Conservation (phyloP, 371 early-diverging fungal genomes). For the Circinella minor region DNA sequence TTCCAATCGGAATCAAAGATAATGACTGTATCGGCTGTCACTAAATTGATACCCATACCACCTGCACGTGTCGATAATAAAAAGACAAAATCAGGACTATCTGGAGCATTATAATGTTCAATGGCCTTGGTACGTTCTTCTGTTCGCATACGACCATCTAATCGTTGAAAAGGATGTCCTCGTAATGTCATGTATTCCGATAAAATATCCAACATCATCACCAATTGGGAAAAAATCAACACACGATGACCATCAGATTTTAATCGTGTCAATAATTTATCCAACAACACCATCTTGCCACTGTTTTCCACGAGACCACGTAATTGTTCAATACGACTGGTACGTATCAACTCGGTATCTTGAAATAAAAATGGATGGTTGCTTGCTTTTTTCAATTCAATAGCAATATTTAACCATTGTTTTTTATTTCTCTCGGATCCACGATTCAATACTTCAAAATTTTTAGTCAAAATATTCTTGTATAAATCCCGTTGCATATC, state of each 20-base stretch:
- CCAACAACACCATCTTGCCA: constrained; percentile 96
- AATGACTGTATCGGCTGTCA: constrained; percentile 98
- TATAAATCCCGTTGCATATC: constrained; percentile 90
- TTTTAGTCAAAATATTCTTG: constrained; percentile 91
- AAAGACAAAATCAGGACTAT: constrained; percentile 96
- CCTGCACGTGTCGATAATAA: constrained; percentile 98
- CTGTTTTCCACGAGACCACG: constrained; percentile 84
- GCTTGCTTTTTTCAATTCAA: constrained; percentile 98
- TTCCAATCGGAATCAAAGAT: constrained; percentile 99
- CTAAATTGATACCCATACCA: constrained; percentile 98
- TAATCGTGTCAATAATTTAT: constrained; percentile 87
- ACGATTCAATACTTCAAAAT: constrained; percentile 88
- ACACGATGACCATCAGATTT: constrained; percentile 92
- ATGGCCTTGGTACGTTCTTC: constrained; percentile 96
- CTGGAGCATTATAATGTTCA: constrained; percentile 98
- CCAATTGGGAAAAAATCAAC: constrained; percentile 96
- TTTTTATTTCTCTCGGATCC: constrained; percentile 84
- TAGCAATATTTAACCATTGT: constrained; percentile 93
- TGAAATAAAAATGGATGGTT: constrained; percentile 99
- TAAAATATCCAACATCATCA: constrained; percentile 93
- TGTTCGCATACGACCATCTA: constrained; percentile 95
- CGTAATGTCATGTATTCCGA: constrained; percentile 88
- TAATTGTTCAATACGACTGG: constrained; percentile 72
- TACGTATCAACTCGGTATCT: constrained; percentile 79
- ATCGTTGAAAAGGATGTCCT: constrained; percentile 90